Evolutionary conservation across 2,329 filamentous ascomycete genomes (phyloP).

Genomic region (Penicillium sp.): DNA sequence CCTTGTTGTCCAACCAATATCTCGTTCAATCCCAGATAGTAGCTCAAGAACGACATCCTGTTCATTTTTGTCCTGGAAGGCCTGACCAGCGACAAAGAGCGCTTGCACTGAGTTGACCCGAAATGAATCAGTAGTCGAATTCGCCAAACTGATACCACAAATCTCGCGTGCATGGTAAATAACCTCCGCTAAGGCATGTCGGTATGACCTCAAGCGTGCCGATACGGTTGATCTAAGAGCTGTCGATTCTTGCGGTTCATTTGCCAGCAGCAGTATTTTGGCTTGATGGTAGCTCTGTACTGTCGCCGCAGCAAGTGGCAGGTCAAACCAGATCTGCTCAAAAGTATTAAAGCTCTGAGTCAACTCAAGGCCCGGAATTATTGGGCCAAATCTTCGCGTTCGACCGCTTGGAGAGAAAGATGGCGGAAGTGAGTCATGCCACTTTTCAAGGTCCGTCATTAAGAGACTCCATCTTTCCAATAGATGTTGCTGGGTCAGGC

Average conservation of each 20-base stretch:
- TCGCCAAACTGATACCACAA: conserved; percentile 57
- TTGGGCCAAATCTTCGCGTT: conserved; percentile 32
- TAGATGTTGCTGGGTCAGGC: conserved; percentile 18
- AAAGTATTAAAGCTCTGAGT: conserved; percentile 4
- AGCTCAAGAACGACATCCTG: conserved; percentile 19
- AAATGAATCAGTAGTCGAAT: conserved; percentile 54
- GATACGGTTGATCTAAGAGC: conserved; percentile 53
- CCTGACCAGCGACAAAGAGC: conserved; percentile 26
- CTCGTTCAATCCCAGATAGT: conserved; percentile 15
- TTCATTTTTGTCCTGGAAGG: conserved; percentile 51
- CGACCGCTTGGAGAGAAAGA: conserved; percentile 57
- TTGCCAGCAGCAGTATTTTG: conserved; percentile 61
- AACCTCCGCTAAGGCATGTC: conserved; percentile 53
- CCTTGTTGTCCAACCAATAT: conserved; percentile 19
- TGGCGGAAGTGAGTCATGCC: conserved; percentile 57
- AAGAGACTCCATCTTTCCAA: conserved; percentile 54
- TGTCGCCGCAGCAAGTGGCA: conserved; percentile 63
- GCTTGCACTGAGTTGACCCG: conserved; percentile 36
- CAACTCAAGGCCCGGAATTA: background rate
- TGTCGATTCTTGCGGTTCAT: conserved; percentile 59
- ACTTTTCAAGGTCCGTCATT: conserved; percentile 56
- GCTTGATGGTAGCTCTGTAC: conserved; percentile 67
- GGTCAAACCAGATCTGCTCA: conserved; percentile 18
- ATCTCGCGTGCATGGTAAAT: conserved; percentile 59
- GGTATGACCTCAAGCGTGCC: conserved; percentile 56